Base-by-base conservation (phyloP, 495 filamentous ascomycete species). In the Annulohypoxylon moriforme region DNA sequence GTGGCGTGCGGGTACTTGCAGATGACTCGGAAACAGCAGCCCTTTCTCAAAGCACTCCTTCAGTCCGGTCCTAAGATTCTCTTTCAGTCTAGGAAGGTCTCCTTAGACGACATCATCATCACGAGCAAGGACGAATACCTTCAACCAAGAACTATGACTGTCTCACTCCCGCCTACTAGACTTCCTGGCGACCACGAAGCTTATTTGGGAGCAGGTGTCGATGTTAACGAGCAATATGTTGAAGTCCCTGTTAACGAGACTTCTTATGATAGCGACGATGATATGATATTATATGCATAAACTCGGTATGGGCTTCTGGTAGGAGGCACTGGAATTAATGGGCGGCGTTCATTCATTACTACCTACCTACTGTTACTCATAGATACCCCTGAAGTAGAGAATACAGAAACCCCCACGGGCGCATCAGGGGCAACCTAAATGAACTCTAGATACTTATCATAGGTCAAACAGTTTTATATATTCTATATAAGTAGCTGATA, bases 261-360 rank as follows among this genome's bases (percentile, higher is more conserved):
- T 36, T 4, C 20, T 56, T 2, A 36, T 34, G 29, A 36, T 56
- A 29, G 47, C 24, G 47, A 52, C 24, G 22, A 52, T 7, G 52
- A 56, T 34, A 56, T 56, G n/a, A 29, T 34, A 36, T 36, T 56
- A 13, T 56, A 56, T 36, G 52, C 52, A 36, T 56, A 56, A 36
- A 36, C 8, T 18, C 8, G n/a, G 31, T 34, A 20, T 36, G 18
- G 16, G 29, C 20, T 36, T 20, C 36, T 20, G 8, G 52, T 22
- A 36, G 3, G 14, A 18, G 27, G n/a, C 18, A 5, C 18, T 36
- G 4, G 1, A 3, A 56, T 36, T n/a, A 8, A 0, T 1, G 22
- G 24, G 29, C 29, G 22, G n/a, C 24, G 25, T 29, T 52, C 25
- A n/a, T 29, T 29, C 6, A 25, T 49, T 24, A 49, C n/a, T 29